A percentile compares a stretch with the other conserved stretches of the same genome.
These are phyloP conservation scores for Hypocrella siamensis DNA, from an alignment of 2,329 filamentous ascomycete genomes.

Conservation along the genomic window DNA sequence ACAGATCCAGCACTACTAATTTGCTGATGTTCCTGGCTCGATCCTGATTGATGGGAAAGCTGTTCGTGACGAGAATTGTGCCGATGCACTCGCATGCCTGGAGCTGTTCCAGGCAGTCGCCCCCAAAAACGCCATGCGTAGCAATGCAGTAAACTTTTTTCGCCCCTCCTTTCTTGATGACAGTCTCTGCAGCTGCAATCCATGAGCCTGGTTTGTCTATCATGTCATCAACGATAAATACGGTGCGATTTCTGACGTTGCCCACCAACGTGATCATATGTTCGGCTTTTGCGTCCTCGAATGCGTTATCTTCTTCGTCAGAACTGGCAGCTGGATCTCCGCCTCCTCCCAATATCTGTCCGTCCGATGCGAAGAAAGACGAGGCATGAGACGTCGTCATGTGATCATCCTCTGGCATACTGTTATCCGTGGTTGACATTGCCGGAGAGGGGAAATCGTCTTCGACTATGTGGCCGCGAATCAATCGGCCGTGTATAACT, in stretches of 20 bases:
- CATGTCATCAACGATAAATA: constrained; percentile 97
- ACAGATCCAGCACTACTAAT: constrained; percentile 78
- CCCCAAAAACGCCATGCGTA: constrained; percentile 87
- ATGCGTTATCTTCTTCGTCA: constrained; percentile 87
- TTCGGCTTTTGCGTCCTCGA: constrained; percentile 66
- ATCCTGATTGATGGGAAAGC: constrained; percentile 75
- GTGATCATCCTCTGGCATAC: constrained; percentile 54
- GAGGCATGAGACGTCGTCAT: constrained; percentile 73
- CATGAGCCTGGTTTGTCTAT: constrained; percentile 94
- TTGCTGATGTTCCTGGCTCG: constrained; percentile 60
- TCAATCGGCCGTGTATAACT: constrained; percentile 77
- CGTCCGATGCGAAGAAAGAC: constrained; percentile 56
- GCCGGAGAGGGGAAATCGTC: constrained; percentile 77
- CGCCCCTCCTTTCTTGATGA: constrained; percentile 80
- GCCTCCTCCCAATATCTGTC: constrained; percentile 61
- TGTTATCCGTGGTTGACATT: constrained; percentile 52
- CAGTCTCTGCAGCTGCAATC: constrained; percentile 94
- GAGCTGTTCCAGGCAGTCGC: constrained; percentile 77
- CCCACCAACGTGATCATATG: constrained; percentile 97
- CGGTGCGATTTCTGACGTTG: constrained; percentile 73
- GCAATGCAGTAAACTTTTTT: constrained; percentile 96
- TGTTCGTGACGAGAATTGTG: constrained; percentile 89
- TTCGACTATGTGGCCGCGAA: constrained; percentile 90
- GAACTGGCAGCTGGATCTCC: constrained; percentile 69
- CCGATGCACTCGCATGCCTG: constrained; percentile 89